Evolutionary conservation across 225 moss, liverwort and hornwort species (phyloP).

Genomic region (Polytrichum commune): DNA sequence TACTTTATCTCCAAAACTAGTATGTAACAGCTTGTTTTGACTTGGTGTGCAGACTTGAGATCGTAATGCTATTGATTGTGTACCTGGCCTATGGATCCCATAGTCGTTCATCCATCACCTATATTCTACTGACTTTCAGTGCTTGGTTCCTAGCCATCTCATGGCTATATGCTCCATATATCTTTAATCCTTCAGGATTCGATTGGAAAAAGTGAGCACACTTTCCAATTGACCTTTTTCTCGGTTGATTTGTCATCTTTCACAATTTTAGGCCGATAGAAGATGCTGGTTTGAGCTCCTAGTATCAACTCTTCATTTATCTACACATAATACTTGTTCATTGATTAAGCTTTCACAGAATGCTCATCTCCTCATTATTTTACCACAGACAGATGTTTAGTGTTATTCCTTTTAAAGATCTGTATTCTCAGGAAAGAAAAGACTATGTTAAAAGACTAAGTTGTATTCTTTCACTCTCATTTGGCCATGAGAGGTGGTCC

Average conservation of each 20-base stretch:
- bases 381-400: too few relatives aligned
- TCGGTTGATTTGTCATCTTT: background rate
- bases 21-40: background rate
- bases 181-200: constrained; percentile 97
- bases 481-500: too few relatives aligned
- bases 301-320: too few relatives aligned
- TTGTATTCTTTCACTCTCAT: too few relatives aligned
- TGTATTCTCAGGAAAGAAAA: too few relatives aligned
- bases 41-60: constrained; percentile 76
- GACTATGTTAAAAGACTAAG: too few relatives aligned
- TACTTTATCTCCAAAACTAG: background rate
- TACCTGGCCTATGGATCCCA: constrained; percentile 72
- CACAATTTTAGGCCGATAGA: background rate
- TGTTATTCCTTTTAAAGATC: too few relatives aligned
- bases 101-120: constrained; percentile 58
- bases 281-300: background rate
- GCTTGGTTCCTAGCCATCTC: constrained; percentile 98
- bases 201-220: constrained; percentile 96
- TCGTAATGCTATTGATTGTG: constrained; percentile 73
- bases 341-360: background rate
- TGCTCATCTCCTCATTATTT: background rate
- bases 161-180: constrained; percentile 93
- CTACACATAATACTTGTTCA: background rate
- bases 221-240: background rate
- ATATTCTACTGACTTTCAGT: constrained; percentile 84